Evolutionary conservation across 2,329 filamentous ascomycete genomes (phyloP), one percentile per base, ranked within the genome.

Genomic region (Fusarium sp.): DNA sequence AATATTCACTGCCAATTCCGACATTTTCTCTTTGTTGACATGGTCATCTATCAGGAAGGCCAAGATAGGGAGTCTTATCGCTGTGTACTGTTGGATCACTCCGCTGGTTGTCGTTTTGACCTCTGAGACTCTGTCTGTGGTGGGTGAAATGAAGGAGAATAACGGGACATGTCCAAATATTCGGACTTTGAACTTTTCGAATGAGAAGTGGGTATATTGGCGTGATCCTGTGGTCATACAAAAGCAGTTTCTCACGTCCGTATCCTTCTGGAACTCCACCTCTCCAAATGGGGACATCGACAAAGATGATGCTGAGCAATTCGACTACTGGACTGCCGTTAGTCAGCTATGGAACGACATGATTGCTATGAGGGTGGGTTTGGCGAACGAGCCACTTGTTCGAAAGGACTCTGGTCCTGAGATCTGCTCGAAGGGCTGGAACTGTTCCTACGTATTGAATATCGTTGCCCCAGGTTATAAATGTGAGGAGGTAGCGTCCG

Each of bases 381-480:
- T n/a, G 24, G 24, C 24, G 24, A 25, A 27, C 3, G 12, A 47
- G 16, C 10, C 47, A 0, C 6, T 27, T 8, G 1, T 20, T 27
- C 18, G 43, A 5, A 20, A 27, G 15, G 12, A 22, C 3, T 25
- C n/a, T 0, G 30, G 16, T 0, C 3, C 8, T 2, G 55, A 66
- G 1, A 30, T 54, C 2, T 73, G 59, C 6, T 29, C 25, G 0
- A 1, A 24, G 0, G 29, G 53, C 1, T 70, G 47, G 66, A 63
- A 71, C 2, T 70, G 53, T 6, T 64, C 56, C 0, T 50, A 49
- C 8, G 20, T n/a, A n/a, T n/a, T n/a, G n/a, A n/a, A n/a, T n/a
- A n/a, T n/a, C n/a, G n/a, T n/a, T n/a, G n/a, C n/a, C n/a, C n/a
- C 57, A 0, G 63, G 54, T 1, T 69, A 73, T 4, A 62, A 51